Evolutionary conservation across 2,329 filamentous ascomycete genomes (phyloP).

Genomic region (Passalora sequoiae): DNA sequence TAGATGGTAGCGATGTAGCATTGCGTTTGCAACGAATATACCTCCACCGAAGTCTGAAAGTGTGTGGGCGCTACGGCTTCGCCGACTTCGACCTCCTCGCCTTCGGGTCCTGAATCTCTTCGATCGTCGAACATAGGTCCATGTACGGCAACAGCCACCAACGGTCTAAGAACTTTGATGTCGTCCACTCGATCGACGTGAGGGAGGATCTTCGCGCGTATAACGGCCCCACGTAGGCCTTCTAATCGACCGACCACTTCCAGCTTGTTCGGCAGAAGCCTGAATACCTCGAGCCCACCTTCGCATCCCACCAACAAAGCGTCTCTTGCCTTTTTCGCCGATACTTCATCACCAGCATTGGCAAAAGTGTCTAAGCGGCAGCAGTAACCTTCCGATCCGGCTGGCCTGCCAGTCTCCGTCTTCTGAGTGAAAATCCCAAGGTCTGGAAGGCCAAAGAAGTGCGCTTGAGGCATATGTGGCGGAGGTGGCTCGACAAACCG

Average conservation of each 20-base stretch:
- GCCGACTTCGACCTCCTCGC: slow-evolving; percentile 30
- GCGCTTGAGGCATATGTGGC: slow-evolving; percentile 34
- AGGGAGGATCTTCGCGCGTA: slow-evolving; percentile 76
- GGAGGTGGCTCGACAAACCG: slow-evolving; percentile 30
- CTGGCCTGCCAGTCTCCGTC: slow-evolving; percentile 33
- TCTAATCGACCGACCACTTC: slow-evolving; percentile 66
- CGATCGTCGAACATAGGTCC: slow-evolving; percentile 60
- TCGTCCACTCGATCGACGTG: slow-evolving; percentile 54
- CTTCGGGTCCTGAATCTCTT: slow-evolving; percentile 23
- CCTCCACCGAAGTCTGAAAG: slow-evolving; percentile 82
- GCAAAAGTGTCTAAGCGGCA: slow-evolving; percentile 73
- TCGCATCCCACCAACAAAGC: slow-evolving; percentile 74
- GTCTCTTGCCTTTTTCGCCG: slow-evolving; percentile 49
- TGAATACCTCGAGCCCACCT: slow-evolving; percentile 70
- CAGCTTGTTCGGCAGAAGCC: slow-evolving; percentile 65
- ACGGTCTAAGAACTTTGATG: slow-evolving; percentile 56
- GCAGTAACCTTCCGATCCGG: slow-evolving; percentile 59
- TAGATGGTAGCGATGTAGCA: slow-evolving; percentile 68
- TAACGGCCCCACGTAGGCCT: slow-evolving; percentile 72
- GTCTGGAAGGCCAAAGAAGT: slow-evolving; percentile 33
- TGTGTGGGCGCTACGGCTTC: slow-evolving; percentile 43
- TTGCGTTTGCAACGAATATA: slow-evolving; percentile 79
- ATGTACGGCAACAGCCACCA: slow-evolving; percentile 76
- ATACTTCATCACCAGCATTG: slow-evolving; percentile 44
- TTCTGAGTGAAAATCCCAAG: slow-evolving; percentile 27